Percentiles rank a stretch among this genome's conserved stretches.
These are phyloP conservation scores for Naematelia aurantialba DNA, from an alignment of 768 basidiomycete species.

Conservation along the genomic window DNA sequence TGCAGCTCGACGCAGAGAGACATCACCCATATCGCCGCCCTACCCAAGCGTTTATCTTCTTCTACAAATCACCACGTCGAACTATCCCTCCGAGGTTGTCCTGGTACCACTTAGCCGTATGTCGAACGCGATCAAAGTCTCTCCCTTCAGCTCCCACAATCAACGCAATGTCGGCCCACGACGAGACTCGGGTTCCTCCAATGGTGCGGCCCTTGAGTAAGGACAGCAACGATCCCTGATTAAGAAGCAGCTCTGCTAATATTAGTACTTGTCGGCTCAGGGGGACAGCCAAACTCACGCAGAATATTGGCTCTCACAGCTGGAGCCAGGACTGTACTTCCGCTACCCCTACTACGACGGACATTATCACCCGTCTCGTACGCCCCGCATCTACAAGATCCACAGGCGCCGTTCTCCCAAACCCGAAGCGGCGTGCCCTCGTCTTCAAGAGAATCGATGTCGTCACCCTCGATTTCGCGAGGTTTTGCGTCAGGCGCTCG, in stretches of 20 bases:
- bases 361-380: neutral
- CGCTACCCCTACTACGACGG: neutral
- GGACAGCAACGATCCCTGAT: slow-evolving; percentile 2
- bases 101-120: slow-evolving; percentile 24
- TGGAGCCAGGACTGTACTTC: slow-evolving; percentile 6
- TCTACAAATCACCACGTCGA: slow-evolving; percentile 1
- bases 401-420: no score
- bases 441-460: neutral
- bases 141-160: slow-evolving; percentile 20
- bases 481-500: neutral
- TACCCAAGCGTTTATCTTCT: no score
- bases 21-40: no score
- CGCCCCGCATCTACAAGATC: no score
- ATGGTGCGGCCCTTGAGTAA: slow-evolving; percentile 1
- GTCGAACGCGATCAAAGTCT: slow-evolving; percentile 26
- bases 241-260: slow-evolving; percentile 9
- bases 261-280: neutral
- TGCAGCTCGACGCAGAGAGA: no score
- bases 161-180: slow-evolving; percentile 28
- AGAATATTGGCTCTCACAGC: slow-evolving; percentile 14
- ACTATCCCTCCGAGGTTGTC: slow-evolving; percentile 14
- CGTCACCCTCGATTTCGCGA: no score
- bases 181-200: neutral
- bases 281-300: slow-evolving; percentile 10
- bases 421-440: neutral